Evolutionary conservation across 73 alveolate species (phyloP).

Genomic region (Urostyla sp.): DNA sequence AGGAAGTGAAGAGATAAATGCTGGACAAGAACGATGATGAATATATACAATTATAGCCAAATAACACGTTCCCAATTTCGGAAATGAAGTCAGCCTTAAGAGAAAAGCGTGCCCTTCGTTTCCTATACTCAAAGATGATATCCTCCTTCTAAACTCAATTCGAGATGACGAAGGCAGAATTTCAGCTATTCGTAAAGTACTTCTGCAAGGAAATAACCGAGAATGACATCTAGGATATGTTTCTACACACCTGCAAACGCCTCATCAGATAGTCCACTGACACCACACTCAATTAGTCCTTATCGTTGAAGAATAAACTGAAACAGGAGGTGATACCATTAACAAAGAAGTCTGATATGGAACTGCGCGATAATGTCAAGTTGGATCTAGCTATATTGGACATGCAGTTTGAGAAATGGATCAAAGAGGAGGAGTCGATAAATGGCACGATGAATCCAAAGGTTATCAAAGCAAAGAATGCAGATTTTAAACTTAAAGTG

Average conservation of each 20-base stretch:
- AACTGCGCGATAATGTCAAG: conserved; percentile 29
- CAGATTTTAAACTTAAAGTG: conserved; percentile 54
- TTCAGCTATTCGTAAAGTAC: conserved; percentile 24
- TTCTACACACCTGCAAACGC: conserved; percentile 10
- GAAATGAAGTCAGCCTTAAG: conserved; percentile 13
- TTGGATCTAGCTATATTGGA: conserved; percentile 61
- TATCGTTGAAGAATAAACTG: neutral
- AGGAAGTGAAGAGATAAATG: conserved; percentile 36
- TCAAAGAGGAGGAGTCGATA: conserved; percentile 67
- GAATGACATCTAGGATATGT: conserved; percentile 50
- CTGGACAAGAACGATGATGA: conserved; percentile 48
- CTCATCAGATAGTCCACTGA: conserved; percentile 7
- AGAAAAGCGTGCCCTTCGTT: conserved; percentile 38
- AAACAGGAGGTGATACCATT: neutral
- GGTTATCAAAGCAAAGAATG: conserved; percentile 52
- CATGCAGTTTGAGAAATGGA: conserved; percentile 52
- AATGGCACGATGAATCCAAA: conserved; percentile 65
- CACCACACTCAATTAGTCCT: neutral
- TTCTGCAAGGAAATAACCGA: conserved; percentile 47
- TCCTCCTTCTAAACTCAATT: neutral
- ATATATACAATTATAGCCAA: neutral
- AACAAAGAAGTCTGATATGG: neutral
- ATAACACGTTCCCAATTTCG: neutral
- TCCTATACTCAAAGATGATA: neutral
- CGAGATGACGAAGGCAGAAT: conserved; percentile 42